phyloP scores from a whole-genome alignment of 306 rosid species.

The Spatholobus suberectus region DNA sequence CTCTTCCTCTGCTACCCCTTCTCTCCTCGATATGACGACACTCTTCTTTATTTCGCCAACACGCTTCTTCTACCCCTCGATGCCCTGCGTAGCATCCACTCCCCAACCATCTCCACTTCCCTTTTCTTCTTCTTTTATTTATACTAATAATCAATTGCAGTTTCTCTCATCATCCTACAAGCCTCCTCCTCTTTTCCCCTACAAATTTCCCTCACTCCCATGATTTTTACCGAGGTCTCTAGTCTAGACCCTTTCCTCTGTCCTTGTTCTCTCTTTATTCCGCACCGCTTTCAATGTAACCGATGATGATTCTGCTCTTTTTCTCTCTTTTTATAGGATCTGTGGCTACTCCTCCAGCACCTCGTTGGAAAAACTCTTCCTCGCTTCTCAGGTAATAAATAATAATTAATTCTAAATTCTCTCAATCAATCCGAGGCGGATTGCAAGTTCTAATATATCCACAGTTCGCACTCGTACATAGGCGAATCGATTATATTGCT shows the following conservation, averaged over 20 bases:
- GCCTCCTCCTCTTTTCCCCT: background rate
- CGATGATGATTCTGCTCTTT: background rate
- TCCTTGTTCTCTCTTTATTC: background rate
- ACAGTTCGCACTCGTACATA: background rate
- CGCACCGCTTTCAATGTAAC: background rate
- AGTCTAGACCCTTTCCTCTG: background rate
- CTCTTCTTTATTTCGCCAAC: constrained; percentile 23
- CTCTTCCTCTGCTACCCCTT: background rate
- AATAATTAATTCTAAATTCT: no score
- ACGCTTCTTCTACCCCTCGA: background rate
- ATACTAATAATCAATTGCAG: background rate
- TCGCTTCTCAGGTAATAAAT: constrained; percentile 70
- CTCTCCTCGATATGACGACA: constrained; percentile 70
- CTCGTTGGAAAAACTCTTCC: constrained; percentile 35
- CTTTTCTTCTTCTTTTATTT: background rate
- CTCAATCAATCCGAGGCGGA: no score
- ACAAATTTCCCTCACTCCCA: constrained; percentile 36
- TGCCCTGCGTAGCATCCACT: background rate
- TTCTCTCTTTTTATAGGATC: constrained; percentile 57
- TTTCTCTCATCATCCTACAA: background rate
- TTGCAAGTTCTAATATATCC: background rate
- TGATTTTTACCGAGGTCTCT: constrained; percentile 74
- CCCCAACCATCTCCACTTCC: background rate
- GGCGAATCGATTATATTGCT: constrained; percentile 30
- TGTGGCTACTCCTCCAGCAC: constrained; percentile 63